Percentiles rank a stretch among this genome's conserved stretches.
Evolutionary conservation across 768 basidiomycete species (phyloP).

Genomic region (Phaeotremella fagi): DNA sequence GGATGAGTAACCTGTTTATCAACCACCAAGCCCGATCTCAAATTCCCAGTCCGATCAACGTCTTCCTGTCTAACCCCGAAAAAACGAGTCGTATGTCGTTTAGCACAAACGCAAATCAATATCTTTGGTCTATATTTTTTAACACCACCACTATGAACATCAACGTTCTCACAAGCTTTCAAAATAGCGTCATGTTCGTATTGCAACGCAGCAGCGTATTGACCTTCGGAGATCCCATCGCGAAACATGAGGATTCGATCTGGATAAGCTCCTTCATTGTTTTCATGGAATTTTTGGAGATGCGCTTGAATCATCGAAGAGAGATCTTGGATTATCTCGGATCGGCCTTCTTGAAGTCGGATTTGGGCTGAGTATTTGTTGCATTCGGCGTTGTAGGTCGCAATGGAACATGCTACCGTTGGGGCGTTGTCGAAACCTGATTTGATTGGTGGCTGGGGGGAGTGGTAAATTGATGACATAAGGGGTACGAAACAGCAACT

Average conservation of each 20-base stretch:
- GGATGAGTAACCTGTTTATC: constrained; percentile 42
- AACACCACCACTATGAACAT: too few relatives aligned
- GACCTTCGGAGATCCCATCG: constrained; percentile 47
- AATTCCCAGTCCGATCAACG: constrained; percentile 39
- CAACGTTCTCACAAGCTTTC: constrained; percentile 39
- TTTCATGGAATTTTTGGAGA: constrained; percentile 37
- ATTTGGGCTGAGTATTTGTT: constrained; percentile 36
- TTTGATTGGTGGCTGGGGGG: constrained; percentile 38
- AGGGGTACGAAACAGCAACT: neutral
- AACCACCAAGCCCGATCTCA: constrained; percentile 40
- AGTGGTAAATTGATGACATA: neutral
- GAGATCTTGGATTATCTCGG: constrained; percentile 46
- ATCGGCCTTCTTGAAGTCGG: constrained; percentile 44
- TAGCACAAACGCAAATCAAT: constrained; percentile 42
- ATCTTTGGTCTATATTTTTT: constrained; percentile 27
- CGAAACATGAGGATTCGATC: constrained; percentile 47
- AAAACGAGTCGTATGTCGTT: constrained; percentile 46
- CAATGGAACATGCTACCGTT: constrained; percentile 47
- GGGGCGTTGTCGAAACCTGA: constrained; percentile 34
- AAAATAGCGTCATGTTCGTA: constrained; percentile 44
- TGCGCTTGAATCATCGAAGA: constrained; percentile 40
- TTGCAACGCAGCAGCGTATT: constrained; percentile 43
- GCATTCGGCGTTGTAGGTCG: constrained; percentile 43
- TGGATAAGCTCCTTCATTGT: constrained; percentile 32
- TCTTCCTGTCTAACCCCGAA: constrained; percentile 27